phyloP scores from a whole-genome alignment of 306 rosid genomes.

The Trichosanthes cucumerina region DNA sequence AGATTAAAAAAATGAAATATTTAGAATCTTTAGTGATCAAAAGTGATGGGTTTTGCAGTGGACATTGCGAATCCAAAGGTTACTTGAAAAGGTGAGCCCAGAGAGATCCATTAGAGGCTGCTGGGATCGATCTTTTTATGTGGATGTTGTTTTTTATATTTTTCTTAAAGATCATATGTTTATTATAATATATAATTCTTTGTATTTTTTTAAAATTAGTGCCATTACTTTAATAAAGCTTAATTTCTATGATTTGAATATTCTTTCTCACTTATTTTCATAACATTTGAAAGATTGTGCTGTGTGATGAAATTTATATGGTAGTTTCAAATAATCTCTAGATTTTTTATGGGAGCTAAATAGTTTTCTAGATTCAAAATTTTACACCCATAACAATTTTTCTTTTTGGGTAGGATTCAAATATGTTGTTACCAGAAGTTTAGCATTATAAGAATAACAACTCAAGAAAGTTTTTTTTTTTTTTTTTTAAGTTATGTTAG shows the following conservation, averaged over 20 bases:
- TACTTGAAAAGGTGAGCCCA: conserved; percentile 74
- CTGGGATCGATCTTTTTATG: conserved; percentile 3
- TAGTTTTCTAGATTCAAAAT: not conserved
- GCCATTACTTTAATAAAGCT: conserved; percentile 5
- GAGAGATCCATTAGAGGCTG: conserved; percentile 2
- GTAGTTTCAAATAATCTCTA: not conserved
- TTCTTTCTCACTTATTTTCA: not conserved
- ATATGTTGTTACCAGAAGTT: not conserved
- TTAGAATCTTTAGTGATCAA: conserved; percentile 44
- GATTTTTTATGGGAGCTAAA: not conserved
- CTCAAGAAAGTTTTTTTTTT: too few relatives aligned
- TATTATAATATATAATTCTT: not conserved
- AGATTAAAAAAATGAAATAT: conserved; percentile 31
- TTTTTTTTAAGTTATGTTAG: too few relatives aligned
- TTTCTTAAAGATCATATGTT: not conserved
- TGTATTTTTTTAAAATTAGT: not conserved
- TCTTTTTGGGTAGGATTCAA: not conserved
- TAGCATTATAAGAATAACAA: too few relatives aligned
- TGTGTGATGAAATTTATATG: not conserved
- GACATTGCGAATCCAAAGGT: conserved; percentile 57
- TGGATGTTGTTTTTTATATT: not conserved
- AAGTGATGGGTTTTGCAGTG: conserved; percentile 49
- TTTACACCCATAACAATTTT: not conserved
- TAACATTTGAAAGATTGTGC: not conserved
- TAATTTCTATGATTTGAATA: not conserved